Evolutionary conservation across 805 yeast genomes (phyloP).

Genomic region (Phaffomyces thermotolerans): DNA sequence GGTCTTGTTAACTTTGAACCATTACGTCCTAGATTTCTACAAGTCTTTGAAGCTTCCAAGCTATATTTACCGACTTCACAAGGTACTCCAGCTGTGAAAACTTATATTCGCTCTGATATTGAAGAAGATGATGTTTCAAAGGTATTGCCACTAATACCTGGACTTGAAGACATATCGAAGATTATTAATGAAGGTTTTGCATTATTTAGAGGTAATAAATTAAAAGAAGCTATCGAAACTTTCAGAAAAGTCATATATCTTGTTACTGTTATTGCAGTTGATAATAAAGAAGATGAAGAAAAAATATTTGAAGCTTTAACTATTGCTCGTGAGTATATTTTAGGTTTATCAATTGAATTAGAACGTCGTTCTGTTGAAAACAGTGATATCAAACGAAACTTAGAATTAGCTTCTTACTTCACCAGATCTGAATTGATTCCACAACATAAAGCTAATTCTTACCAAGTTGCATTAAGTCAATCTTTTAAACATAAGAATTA

Average conservation of each 20-base stretch:
- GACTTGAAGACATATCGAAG: conserved; percentile 56
- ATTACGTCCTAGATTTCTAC: conserved; percentile 71
- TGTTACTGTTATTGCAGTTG: conserved; percentile 63
- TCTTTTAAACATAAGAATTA: conserved; percentile 83
- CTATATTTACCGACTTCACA: conserved; percentile 61
- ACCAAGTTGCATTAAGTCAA: conserved; percentile 93
- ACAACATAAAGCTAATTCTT: conserved; percentile 78
- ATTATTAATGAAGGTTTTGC: conserved; percentile 67
- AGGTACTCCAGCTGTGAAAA: conserved; percentile 63
- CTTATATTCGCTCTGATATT: conserved; percentile 56
- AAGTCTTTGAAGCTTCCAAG: conserved; percentile 76
- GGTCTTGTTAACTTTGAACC: conserved; percentile 89
- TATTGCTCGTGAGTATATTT: conserved; percentile 80
- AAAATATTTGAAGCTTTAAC: conserved; percentile 65
- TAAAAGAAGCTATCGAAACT: conserved; percentile 69
- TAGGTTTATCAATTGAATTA: conserved; percentile 88
- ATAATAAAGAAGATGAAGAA: conserved; percentile 65
- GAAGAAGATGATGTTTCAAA: conserved; percentile 46
- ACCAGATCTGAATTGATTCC: conserved; percentile 77
- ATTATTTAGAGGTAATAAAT: conserved; percentile 73
- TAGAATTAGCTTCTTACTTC: conserved; percentile 94
- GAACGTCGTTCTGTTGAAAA: conserved; percentile 76
- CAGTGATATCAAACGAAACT: conserved; percentile 69
- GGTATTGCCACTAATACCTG: conserved; percentile 66
- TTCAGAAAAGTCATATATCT: conserved; percentile 80